A percentile compares a stretch with the other conserved stretches of the same genome.
Evolutionary conservation across 108 stramenopile genomes (phyloP).

Genomic region (Nitzschia palea): DNA sequence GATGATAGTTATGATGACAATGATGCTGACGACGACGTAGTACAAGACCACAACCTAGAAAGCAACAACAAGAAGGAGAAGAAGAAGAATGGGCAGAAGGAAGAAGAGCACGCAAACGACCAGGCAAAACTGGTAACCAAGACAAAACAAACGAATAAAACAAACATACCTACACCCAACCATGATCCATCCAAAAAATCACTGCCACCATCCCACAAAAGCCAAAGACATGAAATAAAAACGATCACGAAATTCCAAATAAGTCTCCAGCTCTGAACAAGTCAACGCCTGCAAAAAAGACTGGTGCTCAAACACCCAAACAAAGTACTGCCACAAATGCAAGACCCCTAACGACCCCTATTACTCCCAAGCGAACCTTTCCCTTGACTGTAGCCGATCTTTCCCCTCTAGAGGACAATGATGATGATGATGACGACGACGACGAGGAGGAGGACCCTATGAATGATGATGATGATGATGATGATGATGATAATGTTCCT

Average conservation of each 20-base stretch:
- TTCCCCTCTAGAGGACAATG: background rate
- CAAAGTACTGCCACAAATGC: background rate
- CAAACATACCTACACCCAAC: too few relatives aligned
- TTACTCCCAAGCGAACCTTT: background rate
- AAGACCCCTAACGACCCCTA: background rate
- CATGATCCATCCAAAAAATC: too few relatives aligned
- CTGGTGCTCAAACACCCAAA: background rate
- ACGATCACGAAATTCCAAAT: too few relatives aligned
- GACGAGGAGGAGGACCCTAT: background rate
- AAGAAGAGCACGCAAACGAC: background rate
- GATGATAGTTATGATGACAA: background rate
- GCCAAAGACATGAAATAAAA: too few relatives aligned
- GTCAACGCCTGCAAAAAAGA: background rate
- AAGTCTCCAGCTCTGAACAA: too few relatives aligned
- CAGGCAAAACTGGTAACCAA: background rate
- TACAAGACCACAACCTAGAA: too few relatives aligned
- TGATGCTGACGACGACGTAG: background rate
- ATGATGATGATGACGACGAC: background rate
- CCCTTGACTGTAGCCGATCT: background rate
- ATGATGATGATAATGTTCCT: too few relatives aligned
- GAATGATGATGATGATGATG: too few relatives aligned
- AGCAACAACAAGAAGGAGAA: too few relatives aligned
- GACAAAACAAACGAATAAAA: too few relatives aligned
- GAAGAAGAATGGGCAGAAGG: too few relatives aligned
- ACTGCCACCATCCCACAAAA: too few relatives aligned